Evolutionary conservation across 257 asterid species (phyloP).

Genomic region (Linaria vulgaris): DNA sequence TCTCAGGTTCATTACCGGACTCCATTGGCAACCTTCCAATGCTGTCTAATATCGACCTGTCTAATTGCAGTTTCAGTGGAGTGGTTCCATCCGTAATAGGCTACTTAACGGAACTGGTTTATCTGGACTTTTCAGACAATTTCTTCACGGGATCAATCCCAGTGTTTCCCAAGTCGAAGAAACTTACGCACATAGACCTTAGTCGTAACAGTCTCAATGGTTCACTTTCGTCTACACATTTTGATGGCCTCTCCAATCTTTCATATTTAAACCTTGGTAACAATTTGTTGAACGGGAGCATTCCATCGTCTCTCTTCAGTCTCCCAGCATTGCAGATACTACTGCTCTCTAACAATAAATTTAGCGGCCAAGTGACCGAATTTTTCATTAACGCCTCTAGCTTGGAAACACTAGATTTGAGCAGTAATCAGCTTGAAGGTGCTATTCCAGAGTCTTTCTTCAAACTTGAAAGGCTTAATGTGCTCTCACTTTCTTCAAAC

Average conservation of each 20-base stretch:
- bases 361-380: slow-evolving; percentile 24
- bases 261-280: slow-evolving; percentile 20
- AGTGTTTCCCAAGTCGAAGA: slow-evolving; percentile 24
- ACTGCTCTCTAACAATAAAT: slow-evolving; percentile 32
- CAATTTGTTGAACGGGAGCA: slow-evolving; percentile 27
- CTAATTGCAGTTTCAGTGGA: slow-evolving; percentile 34
- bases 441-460: slow-evolving; percentile 33
- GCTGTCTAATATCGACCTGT: slow-evolving; percentile 31
- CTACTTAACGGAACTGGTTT: slow-evolving; percentile 24
- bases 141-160: slow-evolving; percentile 39
- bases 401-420: slow-evolving; percentile 30
- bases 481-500: slow-evolving; percentile 37
- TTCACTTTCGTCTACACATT: slow-evolving; percentile 24
- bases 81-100: slow-evolving; percentile 29
- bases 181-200: slow-evolving; percentile 27
- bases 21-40: slow-evolving; percentile 34
- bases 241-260: slow-evolving; percentile 31
- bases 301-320: slow-evolving; percentile 31
- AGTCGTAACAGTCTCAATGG: slow-evolving; percentile 29
- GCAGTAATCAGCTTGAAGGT: slow-evolving; percentile 31
- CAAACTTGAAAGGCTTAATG: slow-evolving; percentile 10
- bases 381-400: slow-evolving; percentile 1
- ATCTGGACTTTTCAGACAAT: slow-evolving; percentile 37
- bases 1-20: slow-evolving; percentile 35
- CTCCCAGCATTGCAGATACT: slow-evolving; percentile 36